phyloP scores from a whole-genome alignment of 176 grass and related monocot genomes.

The Lolium rigidum region DNA sequence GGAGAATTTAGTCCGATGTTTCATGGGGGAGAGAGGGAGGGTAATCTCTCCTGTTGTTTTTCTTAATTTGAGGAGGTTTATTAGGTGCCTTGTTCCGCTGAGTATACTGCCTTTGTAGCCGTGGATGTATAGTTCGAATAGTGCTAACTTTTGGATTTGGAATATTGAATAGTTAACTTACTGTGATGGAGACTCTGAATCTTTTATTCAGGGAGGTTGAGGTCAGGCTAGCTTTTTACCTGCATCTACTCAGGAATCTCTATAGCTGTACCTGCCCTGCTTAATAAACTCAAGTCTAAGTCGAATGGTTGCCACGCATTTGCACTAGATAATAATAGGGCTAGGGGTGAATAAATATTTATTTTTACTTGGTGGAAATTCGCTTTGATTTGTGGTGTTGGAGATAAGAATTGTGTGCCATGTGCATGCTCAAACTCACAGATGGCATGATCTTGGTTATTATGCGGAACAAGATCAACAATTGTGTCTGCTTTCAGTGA shows the following conservation, averaged over 20 bases:
- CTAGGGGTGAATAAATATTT: background rate
- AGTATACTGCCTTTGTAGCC: background rate
- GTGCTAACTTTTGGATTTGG: background rate
- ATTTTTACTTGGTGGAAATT: constrained; percentile 15
- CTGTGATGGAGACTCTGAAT: background rate
- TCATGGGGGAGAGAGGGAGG: too few relatives aligned
- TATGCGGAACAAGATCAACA: background rate
- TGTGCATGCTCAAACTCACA: background rate
- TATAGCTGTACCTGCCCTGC: background rate
- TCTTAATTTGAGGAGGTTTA: background rate
- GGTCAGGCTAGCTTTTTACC: constrained; percentile 25
- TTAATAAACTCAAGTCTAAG: background rate
- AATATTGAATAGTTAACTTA: background rate
- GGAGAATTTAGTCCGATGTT: background rate
- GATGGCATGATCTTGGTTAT: constrained; percentile 15
- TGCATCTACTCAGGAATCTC: constrained; percentile 20
- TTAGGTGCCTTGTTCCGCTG: background rate
- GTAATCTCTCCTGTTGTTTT: background rate
- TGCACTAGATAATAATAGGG: background rate
- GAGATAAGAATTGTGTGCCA: background rate
- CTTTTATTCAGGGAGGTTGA: constrained; percentile 20
- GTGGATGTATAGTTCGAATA: constrained; percentile 10
- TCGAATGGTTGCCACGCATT: background rate
- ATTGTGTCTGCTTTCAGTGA: background rate
- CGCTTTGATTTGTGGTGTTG: background rate